Evolutionary conservation across 176 grass and related monocot species (phyloP).

Genomic region (Canna indica): DNA sequence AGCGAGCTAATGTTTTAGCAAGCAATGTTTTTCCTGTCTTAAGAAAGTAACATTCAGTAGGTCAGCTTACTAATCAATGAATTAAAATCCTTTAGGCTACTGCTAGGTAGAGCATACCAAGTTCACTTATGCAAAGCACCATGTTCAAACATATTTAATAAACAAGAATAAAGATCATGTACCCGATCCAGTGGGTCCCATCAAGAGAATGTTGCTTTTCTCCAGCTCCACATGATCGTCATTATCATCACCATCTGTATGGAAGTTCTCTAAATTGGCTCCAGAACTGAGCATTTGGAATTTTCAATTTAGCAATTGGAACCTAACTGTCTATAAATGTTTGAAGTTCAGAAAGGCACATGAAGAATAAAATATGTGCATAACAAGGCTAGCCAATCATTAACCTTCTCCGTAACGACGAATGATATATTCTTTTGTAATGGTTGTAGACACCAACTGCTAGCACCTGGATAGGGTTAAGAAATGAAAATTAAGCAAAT

Average conservation of each 20-base stretch:
- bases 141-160: background rate
- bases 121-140: background rate
- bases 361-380: background rate
- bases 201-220: constrained; percentile 57
- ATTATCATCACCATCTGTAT: background rate
- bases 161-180: background rate
- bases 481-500: background rate
- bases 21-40: constrained; percentile 51
- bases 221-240: constrained; percentile 45
- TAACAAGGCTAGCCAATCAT: background rate
- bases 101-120: background rate
- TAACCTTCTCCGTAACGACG: constrained; percentile 30
- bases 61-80: background rate
- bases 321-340: background rate
- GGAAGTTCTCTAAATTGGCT: background rate
- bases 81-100: background rate
- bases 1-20: constrained; percentile 47
- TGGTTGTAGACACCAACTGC: constrained; percentile 64
- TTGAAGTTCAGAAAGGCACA: background rate
- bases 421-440: constrained; percentile 49
- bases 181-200: constrained; percentile 60
- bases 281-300: background rate
- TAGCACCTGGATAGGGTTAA: constrained; percentile 35
- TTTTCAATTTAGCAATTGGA: background rate
- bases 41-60: background rate